Base-by-base conservation (phyloP, 1,139 yeast species). In the Diutina rugosa region DNA sequence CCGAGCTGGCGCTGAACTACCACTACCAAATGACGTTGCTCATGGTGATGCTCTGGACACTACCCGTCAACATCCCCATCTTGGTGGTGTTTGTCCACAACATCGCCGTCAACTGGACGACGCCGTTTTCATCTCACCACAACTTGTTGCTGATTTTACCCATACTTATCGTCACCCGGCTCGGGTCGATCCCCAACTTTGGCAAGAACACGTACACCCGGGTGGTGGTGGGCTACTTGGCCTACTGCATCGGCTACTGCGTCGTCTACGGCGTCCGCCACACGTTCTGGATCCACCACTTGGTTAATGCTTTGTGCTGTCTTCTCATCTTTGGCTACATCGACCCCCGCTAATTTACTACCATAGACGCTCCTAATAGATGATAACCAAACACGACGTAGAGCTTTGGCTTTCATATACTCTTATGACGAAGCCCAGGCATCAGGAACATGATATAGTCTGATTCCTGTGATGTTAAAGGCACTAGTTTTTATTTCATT, bases 41-140 rank as follows among this genome's bases (percentile, higher is more conserved):
- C 51, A 67, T 85, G 61, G 16, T 53, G 26, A 46, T 55, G 46
- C 6, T 45, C 26, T 84, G 90, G 84, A 73, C 85, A 8, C 68
- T 85, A 10, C 90, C 90, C 1, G 80, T 86, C 35, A 83, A 85
- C 62, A 72, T 82, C 0, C 93, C 95, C 0, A 82, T 85, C 1
- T 66, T 87, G 35, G 72, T 86, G 59, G 93, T 86, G 2, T 85
- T 85, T 68, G 71, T 85, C 30, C 91, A 86, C 64, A 85, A 87
- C 64, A 70, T 85, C 59, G 77, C 85, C 1, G 76, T 86, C 47
- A 80, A 76, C 61, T 86, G 93, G 91, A 78, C 74, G 56, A 85
- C 90, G 0, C 87, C 91, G 28, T 86, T 87, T 62, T 81, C 86
- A 16, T 84, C 91, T 0, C 93, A 86, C 65, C 93, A 86, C 65